Base-by-base conservation (phyloP, 768 basidiomycete genomes). In the Coprinopsis cinerea region DNA sequence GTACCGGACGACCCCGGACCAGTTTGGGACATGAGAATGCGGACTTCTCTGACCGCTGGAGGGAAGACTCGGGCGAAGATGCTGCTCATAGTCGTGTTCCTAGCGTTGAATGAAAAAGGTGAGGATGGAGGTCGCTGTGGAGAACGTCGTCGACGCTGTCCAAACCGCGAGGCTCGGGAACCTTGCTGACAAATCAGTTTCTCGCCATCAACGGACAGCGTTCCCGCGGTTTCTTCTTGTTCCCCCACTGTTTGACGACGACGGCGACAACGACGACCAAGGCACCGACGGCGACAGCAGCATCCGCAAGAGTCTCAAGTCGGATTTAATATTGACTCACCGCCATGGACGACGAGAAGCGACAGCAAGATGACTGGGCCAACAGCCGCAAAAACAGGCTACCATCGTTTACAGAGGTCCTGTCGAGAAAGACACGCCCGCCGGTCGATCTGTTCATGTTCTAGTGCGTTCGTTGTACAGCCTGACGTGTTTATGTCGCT, bases 381-480 rank as follows among this genome's bases (percentile, higher is more conserved):
- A 74, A 67, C 53, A 81, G 72, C 64, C 80, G 88, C 65, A 77
- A 76, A 69, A 80, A 88, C 61, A 79, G 88, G 60, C 75, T 92
- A 13, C 89, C 88, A n/a, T 84, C 89, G 25, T 90, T 92, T 60
- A 81, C 83, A 20, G 92, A 98, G 72, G 93, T 97, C 42, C 77
- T 98, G 24, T 88, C 88, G 17, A 77, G 95, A 58, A 78, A 87
- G 62, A 96, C 95, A 27, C 72, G 89, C 53, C 92, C 96, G 0
- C 96, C 96, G 17, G 92, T 99, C 26, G 96, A 99, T 73, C 76
- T 99, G 47, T 99, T 96, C 76, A 95, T 94, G 87, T 95, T 96
- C 74, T 95, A 95, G 93, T 96, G 62, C 68, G 89, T 88, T 52
- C 50, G 30, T 30, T 40, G 14, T 43, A 11, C 9, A 4, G 10